Conservation (phyloP, 352 stramenopile species). For the Nothophytophthora sp. region DNA sequence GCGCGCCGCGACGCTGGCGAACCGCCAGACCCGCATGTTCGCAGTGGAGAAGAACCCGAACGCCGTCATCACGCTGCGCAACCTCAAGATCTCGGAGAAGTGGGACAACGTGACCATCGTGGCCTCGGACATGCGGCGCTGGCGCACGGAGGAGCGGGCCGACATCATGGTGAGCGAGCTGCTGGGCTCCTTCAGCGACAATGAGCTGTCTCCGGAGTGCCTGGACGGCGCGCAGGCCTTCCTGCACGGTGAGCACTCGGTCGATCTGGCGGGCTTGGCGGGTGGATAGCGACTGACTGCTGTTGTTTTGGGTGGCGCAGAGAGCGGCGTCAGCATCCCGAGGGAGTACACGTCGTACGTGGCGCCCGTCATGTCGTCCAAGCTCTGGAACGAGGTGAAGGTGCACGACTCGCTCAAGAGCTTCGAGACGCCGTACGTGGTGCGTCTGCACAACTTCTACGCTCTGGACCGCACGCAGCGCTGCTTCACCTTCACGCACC, state of each 20-base stretch:
- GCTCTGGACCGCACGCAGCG: constrained; percentile 79
- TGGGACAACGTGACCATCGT: constrained; percentile 89
- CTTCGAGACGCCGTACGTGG: constrained; percentile 98
- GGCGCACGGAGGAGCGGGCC: constrained; percentile 72
- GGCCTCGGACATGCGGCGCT: constrained; percentile 85
- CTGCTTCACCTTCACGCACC: constrained; percentile 96
- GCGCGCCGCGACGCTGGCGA: constrained; percentile 58
- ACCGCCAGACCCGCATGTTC: constrained; percentile 88
- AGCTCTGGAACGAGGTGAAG: constrained; percentile 93
- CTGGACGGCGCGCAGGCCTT: constrained; percentile 94
- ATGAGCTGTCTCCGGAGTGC: constrained; percentile 99
- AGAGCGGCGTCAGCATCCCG: constrained; percentile 90
- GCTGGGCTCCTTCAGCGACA: constrained; percentile 97
- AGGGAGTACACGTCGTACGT: constrained; percentile 95
- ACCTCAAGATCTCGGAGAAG: constrained; percentile 84
- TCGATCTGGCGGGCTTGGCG: not conserved
- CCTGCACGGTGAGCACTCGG: constrained; percentile 67
- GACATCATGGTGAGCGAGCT: constrained; percentile 98
- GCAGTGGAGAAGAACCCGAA: constrained; percentile 99
- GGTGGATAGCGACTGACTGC: constrained; percentile 4
- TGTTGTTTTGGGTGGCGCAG: constrained; percentile 33
- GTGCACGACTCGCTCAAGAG: constrained; percentile 69
- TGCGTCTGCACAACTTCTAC: constrained; percentile 93
- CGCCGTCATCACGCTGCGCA: constrained; percentile 94
- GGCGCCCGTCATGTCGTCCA: constrained; percentile 94